phyloP scores from a whole-genome alignment of 495 filamentous ascomycete species.

The Letharia columbiana region DNA sequence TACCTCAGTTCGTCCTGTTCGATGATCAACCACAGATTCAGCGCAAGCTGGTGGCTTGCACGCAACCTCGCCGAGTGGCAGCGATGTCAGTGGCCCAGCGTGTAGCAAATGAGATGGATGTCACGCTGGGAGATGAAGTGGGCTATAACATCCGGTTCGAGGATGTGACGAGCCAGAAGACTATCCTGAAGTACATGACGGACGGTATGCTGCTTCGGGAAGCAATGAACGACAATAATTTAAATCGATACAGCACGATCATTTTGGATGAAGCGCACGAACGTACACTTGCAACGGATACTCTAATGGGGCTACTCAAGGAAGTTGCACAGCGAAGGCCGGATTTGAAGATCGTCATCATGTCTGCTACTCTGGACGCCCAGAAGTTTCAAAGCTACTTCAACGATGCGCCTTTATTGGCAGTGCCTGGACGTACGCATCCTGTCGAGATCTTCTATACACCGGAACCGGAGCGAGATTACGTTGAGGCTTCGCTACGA shows the following conservation, averaged over 20 bases:
- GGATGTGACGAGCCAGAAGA: conserved; percentile 84
- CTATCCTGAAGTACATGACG: conserved; percentile 98
- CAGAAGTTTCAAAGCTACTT: conserved; percentile 99
- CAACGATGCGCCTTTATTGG: conserved; percentile 82
- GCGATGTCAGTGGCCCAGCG: conserved; percentile 99
- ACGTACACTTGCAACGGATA: conserved; percentile 88
- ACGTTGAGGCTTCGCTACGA: conserved; percentile 87
- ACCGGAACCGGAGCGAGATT: conserved; percentile 90
- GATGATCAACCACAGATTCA: conserved; percentile 87
- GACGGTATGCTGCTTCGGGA: conserved; percentile 98
- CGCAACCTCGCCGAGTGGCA: conserved; percentile 93
- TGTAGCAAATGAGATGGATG: conserved; percentile 96
- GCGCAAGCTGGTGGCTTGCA: conserved; percentile 89
- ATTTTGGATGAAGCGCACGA: conserved; percentile 99
- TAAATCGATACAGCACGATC: conserved; percentile 90
- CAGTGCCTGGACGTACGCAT: conserved; percentile 91
- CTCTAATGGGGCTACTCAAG: conserved; percentile 91
- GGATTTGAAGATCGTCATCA: conserved; percentile 94
- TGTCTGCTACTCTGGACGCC: conserved; percentile 95
- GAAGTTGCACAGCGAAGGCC: conserved; percentile 67
- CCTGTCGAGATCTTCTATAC: conserved; percentile 99
- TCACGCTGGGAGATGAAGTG: conserved; percentile 86
- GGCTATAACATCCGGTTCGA: conserved; percentile 99
- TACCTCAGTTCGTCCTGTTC: conserved; percentile 94
- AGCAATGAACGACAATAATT: conserved; percentile 92